Evolutionary conservation across 768 basidiomycete genomes (phyloP), one percentile per base, ranked within the genome.

Genomic region (Hygrocybe punicea): DNA sequence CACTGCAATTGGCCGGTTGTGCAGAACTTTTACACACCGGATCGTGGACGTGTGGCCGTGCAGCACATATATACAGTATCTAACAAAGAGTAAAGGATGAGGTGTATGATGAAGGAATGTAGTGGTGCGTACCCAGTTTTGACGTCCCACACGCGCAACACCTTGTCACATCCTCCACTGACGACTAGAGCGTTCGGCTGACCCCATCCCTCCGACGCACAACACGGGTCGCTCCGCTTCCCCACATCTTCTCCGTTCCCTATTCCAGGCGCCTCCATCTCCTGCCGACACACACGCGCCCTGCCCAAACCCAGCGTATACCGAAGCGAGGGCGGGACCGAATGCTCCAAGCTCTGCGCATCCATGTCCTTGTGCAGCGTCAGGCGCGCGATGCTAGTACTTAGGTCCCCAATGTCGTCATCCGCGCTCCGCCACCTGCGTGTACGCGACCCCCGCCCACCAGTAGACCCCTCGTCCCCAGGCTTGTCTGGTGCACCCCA

Each of bases 111-210:
- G 35, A 51, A 35, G 34, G 44, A 44, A 53, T 29, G 23, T 4
- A 34, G 11, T 29, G 51, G 51, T 14, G 67, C 84, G 48, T 65
- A 95, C 88, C 94, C 94, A 16, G 89, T 84, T 51, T 82, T 78
- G 6, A 89, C 83, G 66, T 97, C 93, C 95, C 95, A 98, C 0
- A 99, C 91, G 35, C 88, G 78, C n/a, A 99, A 74, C 45, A 84
- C 82, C 63, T 94, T 88, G 67, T 99, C 96, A 64, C 96, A 97
- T 4, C 94, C 95, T 1, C 91, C 95, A 58, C 89, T 93, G 21
- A 98, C 88, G 17, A 96, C 84, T 5, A 97, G 74, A 6, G 91
- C 77, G 49, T 84, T 83, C 2, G 85, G 83, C 67, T 95, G 91
- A 0, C 95, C 94, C 91, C 93, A 98, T 1, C 96, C 96, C 52